Evolutionary conservation across 768 basidiomycete genomes (phyloP).

Genomic region (Termitomyces bulborhizus): DNA sequence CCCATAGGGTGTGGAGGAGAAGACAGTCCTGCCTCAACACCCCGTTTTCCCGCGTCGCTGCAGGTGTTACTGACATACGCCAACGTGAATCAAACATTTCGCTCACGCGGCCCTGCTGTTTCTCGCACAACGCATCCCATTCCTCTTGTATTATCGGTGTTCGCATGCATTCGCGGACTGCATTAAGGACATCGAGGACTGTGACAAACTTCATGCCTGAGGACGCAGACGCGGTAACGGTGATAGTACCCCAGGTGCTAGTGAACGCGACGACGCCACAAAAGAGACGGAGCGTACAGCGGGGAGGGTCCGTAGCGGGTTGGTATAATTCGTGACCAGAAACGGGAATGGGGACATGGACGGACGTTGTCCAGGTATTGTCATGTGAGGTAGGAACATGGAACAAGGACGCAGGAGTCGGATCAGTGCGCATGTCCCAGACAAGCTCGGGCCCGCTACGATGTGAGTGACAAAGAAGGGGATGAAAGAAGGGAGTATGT

Average conservation of each 20-base stretch:
- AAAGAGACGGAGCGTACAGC: slow-evolving; percentile 29
- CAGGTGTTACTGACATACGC: slow-evolving; percentile 28
- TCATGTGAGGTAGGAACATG: slow-evolving; percentile 8
- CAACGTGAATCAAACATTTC: slow-evolving; percentile 40
- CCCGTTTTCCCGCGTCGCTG: slow-evolving; percentile 29
- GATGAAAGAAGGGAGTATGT: slow-evolving; percentile 19
- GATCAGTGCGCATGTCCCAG: slow-evolving; percentile 48
- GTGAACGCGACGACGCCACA: slow-evolving; percentile 40
- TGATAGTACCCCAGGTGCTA: slow-evolving; percentile 38
- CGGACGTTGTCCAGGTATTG: neutral
- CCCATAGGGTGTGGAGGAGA: slow-evolving; percentile 42
- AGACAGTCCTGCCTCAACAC: slow-evolving; percentile 45
- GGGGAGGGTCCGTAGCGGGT: slow-evolving; percentile 37
- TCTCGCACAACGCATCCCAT: slow-evolving; percentile 34
- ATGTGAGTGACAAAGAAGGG: slow-evolving; percentile 33
- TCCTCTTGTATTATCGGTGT: slow-evolving; percentile 32
- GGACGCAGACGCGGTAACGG: slow-evolving; percentile 23
- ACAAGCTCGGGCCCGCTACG: slow-evolving; percentile 25
- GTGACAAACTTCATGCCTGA: slow-evolving; percentile 33
- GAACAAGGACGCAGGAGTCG: slow-evolving; percentile 20
- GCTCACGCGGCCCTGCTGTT: slow-evolving; percentile 37
- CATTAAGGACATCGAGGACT: slow-evolving; percentile 41
- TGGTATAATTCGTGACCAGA: slow-evolving; percentile 28
- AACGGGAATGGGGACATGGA: slow-evolving; percentile 20
- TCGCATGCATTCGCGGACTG: slow-evolving; percentile 35